phyloP scores from a whole-genome alignment of 2,329 filamentous ascomycete genomes.

The Colletotrichum trifolii region DNA sequence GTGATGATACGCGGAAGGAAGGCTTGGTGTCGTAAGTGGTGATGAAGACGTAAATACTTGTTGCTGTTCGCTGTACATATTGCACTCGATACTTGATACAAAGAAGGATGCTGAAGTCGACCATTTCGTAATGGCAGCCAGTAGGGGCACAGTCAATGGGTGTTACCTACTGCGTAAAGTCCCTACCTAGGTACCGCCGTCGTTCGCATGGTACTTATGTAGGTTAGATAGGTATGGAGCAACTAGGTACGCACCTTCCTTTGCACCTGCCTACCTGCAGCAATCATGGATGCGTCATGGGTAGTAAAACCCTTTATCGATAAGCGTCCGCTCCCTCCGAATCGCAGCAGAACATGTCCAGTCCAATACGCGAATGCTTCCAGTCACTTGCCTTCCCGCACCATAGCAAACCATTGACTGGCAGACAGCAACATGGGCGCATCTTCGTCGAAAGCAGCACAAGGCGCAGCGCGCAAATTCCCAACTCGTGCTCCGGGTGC shows the following conservation, averaged over 20 bases:
- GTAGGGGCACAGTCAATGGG: no score
- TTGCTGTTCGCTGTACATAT: conserved; percentile 21
- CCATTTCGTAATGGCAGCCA: not conserved
- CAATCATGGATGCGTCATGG: conserved; percentile 32
- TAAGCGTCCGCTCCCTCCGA: conserved; percentile 1
- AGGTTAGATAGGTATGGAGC: no score
- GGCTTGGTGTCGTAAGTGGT: not conserved
- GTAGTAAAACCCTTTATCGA: conserved; percentile 18
- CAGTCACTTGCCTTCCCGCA: no score
- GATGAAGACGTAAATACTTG: no score
- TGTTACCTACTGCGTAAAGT: no score
- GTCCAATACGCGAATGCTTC: no score
- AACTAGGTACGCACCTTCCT: not conserved
- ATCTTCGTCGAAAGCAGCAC: conserved; percentile 57
- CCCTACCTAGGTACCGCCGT: no score
- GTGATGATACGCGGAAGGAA: not conserved
- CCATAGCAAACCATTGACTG: no score
- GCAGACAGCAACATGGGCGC: conserved; percentile 52
- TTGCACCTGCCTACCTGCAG: not conserved
- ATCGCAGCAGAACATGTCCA: no score
- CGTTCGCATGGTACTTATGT: no score
- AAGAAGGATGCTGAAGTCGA: not conserved
- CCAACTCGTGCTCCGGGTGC: conserved; percentile 51
- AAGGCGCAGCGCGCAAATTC: conserved; percentile 55
- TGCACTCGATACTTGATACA: not conserved